Percentiles rank a stretch among this genome's conserved stretches.
Conservation (phyloP, 23 red algal genomes). For the Gracilaria gracilis region DNA sequence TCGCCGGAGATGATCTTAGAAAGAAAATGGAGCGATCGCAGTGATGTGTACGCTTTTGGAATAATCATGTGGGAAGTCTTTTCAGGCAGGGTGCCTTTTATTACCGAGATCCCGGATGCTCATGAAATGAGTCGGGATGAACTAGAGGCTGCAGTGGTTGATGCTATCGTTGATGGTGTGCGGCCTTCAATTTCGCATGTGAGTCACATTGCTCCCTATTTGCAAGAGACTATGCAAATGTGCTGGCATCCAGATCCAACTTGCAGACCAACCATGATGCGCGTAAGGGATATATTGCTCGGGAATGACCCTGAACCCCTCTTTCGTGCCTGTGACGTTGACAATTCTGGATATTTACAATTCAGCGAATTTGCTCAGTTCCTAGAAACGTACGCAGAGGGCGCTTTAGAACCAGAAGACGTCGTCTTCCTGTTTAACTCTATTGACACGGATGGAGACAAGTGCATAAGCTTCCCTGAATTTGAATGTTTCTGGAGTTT, state of each 20-base stretch:
- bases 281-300: conserved; percentile 46
- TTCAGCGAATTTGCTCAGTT: conserved; percentile 63
- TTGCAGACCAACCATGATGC: conserved; percentile 61
- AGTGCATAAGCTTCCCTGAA: conserved; percentile 44
- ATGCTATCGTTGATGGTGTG: conserved; percentile 41
- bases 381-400: conserved; percentile 42
- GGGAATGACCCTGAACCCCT: conserved; percentile 60
- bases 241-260: conserved; percentile 64
- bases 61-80: conserved; percentile 82
- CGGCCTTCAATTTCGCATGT: conserved; percentile 46
- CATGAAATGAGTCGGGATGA: conserved; percentile 18
- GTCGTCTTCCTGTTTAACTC: conserved; percentile 43
- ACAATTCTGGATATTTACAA: conserved; percentile 44
- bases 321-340: conserved; percentile 32
- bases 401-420: conserved; percentile 13
- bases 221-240: conserved; percentile 35
- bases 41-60: conserved; percentile 71
- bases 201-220: conserved; percentile 37
- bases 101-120: conserved; percentile 6
- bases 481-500: conserved; percentile 66
- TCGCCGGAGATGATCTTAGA: conserved; percentile 71
- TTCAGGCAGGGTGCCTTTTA: conserved; percentile 37
- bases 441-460: conserved; percentile 47
- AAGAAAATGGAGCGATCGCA: conserved; percentile 55
- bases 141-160: conserved; percentile 7